A percentile compares a stretch with the other conserved stretches of the same genome.
Evolutionary conservation across 2,329 filamentous ascomycete genomes (phyloP).

Genomic region (Talaromyces islandicus): DNA sequence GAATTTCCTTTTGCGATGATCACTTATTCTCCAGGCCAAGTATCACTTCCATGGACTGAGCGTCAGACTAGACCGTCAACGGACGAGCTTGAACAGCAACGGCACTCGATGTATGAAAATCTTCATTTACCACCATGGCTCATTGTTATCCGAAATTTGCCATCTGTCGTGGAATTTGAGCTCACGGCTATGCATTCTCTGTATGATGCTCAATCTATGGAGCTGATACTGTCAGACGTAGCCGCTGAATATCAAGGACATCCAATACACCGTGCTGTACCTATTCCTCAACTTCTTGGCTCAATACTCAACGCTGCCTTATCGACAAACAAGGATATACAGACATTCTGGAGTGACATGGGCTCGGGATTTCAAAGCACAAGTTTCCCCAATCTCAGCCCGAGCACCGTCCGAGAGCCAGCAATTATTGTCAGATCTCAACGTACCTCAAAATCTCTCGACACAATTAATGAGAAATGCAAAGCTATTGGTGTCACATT

Average conservation of each 20-base stretch:
- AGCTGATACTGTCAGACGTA: conserved; percentile 59
- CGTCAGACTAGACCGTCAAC: not conserved
- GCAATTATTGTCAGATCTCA: conserved; percentile 30
- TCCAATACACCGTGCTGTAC: conserved; percentile 15
- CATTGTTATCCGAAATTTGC: conserved; percentile 43
- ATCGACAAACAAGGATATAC: conserved; percentile 17
- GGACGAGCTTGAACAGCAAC: conserved; percentile 6
- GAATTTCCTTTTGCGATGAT: conserved; percentile 69
- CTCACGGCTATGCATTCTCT: conserved; percentile 70
- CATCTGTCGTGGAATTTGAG: conserved; percentile 29
- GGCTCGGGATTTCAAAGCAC: conserved; percentile 53
- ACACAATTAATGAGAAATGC: conserved; percentile 52
- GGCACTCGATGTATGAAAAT: conserved; percentile 31
- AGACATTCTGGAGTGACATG: conserved; percentile 59
- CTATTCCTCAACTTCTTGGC: conserved; percentile 39
- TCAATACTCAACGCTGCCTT: conserved; percentile 38
- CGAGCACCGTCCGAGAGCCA: conserved; percentile 41
- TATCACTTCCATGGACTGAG: conserved; percentile 35
- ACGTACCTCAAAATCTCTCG: conserved; percentile 35
- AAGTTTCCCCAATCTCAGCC: conserved; percentile 71
- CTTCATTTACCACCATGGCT: conserved; percentile 60
- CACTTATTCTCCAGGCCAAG: conserved; percentile 42
- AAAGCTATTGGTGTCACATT: conserved; percentile 59
- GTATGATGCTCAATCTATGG: conserved; percentile 75
- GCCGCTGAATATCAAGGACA: conserved; percentile 30